Evolutionary conservation across 2,329 filamentous ascomycete species (phyloP), one percentile per base, ranked within the genome.

Genomic region (Hypoxylon sp.): DNA sequence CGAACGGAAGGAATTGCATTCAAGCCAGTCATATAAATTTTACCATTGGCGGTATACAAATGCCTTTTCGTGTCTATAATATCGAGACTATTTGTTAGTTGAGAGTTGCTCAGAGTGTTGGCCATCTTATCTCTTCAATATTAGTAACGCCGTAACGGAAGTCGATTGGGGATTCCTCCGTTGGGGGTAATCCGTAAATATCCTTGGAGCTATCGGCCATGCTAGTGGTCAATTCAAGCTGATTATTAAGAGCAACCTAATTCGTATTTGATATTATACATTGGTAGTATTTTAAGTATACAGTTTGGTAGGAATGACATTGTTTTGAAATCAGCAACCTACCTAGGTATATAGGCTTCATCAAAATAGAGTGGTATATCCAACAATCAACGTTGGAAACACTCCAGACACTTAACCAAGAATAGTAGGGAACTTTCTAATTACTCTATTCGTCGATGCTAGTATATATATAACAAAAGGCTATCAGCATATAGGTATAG

Each of bases 141-240:
- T 37, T n/a, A 37, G 27, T 39, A 41, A 52, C 27, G 30, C 60
- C 39, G 39, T 46, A 32, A 54, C 67, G 67, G 67, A 69, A 16
- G 50, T 53, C 50, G 55, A 61, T 57, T 57, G 60, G 66, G 65
- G 60, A 61, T 54, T 65, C 41, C 65, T 71, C 71, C 68, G 73
- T 74, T 74, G 72, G 73, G 73, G 61, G 61, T 60, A 64, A 56
- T 64, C 61, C 61, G 61, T 55, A 50, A 21, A 14, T 21, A 52
- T 52, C 19, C 23, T 11, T 19, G 41, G 16, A 12, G 30, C 30
- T 34, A 12, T 14, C 12, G 11, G 4, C 30, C 30, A 32, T 12
- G 30, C 11, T 12, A 2, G 7, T 32, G 30, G 30, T 12, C 30
- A 12, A 27, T 27, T 27, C 25, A 6, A 27, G 6, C 25, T 27